These are phyloP conservation scores for Pythium pyrilobum DNA, from an alignment of 352 stramenopile genomes.

Conservation along the genomic window DNA sequence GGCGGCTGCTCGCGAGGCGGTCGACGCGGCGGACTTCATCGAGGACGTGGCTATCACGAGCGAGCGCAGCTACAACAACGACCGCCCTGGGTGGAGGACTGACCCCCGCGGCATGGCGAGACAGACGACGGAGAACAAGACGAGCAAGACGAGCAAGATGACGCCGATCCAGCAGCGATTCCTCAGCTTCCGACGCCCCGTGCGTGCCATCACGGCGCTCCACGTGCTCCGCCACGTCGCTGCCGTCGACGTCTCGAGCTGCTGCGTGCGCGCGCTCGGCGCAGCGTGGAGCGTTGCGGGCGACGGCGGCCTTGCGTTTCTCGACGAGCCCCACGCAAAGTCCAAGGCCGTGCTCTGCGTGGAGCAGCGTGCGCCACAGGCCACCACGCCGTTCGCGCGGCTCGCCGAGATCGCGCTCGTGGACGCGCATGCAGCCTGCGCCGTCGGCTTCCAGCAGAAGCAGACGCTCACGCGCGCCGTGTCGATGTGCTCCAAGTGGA, in stretches of 20 bases:
- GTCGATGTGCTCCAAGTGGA: background rate
- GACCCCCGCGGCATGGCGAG: conserved; percentile 10
- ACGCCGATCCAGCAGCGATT: too few relatives aligned
- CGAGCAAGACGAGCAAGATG: too few relatives aligned
- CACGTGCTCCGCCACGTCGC: conserved; percentile 22
- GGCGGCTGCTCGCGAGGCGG: conserved; percentile 4
- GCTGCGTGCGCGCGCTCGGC: background rate
- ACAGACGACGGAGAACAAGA: too few relatives aligned
- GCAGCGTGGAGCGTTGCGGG: background rate
- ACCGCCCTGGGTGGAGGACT: conserved; percentile 32
- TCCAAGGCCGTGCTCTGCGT: conserved; percentile 25
- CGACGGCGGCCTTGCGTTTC: background rate
- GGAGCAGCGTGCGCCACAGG: background rate
- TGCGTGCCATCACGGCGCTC: conserved; percentile 30
- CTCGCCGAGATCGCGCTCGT: background rate
- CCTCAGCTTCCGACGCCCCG: conserved; percentile 25
- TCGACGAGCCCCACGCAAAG: conserved; percentile 21
- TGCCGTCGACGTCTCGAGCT: background rate
- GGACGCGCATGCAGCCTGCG: background rate
- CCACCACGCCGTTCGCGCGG: background rate
- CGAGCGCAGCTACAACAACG: conserved; percentile 43
- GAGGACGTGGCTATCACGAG: conserved; percentile 36
- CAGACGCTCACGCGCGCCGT: background rate
- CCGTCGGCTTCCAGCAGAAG: background rate
- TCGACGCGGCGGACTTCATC: conserved; percentile 24